These are phyloP conservation scores for Scedosporium dehoogii DNA, from an alignment of 2,329 filamentous ascomycete genomes.

Conservation along the genomic window DNA sequence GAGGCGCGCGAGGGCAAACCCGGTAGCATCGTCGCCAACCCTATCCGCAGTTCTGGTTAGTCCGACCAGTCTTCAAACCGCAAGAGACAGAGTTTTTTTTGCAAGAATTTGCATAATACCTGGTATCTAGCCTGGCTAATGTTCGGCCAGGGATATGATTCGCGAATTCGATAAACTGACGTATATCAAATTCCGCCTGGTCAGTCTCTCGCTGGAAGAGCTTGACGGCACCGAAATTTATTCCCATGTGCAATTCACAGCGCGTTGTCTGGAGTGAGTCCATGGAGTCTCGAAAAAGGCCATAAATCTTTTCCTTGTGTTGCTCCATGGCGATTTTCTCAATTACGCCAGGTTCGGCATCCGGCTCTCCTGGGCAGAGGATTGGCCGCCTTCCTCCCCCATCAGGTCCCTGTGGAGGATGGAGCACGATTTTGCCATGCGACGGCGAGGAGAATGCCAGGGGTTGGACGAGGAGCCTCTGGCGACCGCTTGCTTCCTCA, in stretches of 20 bases:
- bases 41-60: background rate
- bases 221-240: background rate
- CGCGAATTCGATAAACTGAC: background rate
- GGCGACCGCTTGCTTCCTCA: background rate
- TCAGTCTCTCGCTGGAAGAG: background rate
- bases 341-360: background rate
- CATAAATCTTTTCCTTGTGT: background rate
- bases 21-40: background rate
- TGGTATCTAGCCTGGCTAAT: background rate
- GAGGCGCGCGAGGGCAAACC: background rate
- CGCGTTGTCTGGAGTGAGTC: background rate
- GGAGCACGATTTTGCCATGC: too few relatives aligned
- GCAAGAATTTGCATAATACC: background rate
- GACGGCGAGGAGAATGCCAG: too few relatives aligned
- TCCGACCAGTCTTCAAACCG: too few relatives aligned
- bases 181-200: background rate
- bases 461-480: background rate
- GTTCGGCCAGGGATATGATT: background rate
- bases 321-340: background rate
- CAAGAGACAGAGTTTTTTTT: background rate
- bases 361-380: too few relatives aligned
- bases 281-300: background rate
- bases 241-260: constrained; percentile 1
- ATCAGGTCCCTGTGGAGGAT: too few relatives aligned
- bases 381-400: too few relatives aligned